A percentile compares a stretch with the other conserved stretches of the same genome.
Conservation (phyloP, 805 yeast species). For the Lipomyces orientalis region DNA sequence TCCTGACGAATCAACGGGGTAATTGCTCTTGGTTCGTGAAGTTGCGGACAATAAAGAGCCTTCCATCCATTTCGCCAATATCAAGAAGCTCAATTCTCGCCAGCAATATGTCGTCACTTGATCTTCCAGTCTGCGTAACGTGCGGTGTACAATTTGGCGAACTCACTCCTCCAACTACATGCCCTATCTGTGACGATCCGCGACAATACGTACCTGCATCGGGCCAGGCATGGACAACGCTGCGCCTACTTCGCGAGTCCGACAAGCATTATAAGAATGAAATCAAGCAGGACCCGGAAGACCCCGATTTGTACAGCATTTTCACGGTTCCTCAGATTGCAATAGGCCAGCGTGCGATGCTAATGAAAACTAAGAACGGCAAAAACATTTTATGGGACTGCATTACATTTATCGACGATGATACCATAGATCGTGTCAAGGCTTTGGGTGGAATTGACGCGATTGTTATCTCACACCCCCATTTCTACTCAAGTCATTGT, state of each 20-base stretch:
- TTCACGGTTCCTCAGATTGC: conserved; percentile 35
- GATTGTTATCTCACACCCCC: conserved; percentile 38
- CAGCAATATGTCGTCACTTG: conserved; percentile 13
- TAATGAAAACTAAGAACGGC: conserved; percentile 32
- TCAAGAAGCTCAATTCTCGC: neutral
- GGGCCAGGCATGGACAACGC: conserved; percentile 33
- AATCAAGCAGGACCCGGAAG: conserved; percentile 20
- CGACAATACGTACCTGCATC: conserved; percentile 33
- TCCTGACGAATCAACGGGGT: too few relatives aligned
- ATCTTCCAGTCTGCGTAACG: conserved; percentile 28
- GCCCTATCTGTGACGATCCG: conserved; percentile 36
- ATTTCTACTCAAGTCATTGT: conserved; percentile 34
- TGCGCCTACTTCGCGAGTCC: conserved; percentile 18
- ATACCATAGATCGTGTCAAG: conserved; percentile 22
- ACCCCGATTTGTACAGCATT: conserved; percentile 28
- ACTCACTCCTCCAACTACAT: conserved; percentile 13
- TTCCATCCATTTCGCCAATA: neutral
- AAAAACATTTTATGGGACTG: conserved; percentile 38
- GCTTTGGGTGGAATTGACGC: conserved; percentile 32
- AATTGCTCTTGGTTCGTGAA: neutral
- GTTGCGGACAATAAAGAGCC: neutral
- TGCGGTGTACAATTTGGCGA: conserved; percentile 31
- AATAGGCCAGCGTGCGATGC: conserved; percentile 38
- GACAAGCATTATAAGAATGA: conserved; percentile 21
- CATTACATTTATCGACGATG: conserved; percentile 30